A percentile compares a stretch with the other conserved stretches of the same genome.
Evolutionary conservation across 2,329 filamentous ascomycete genomes (phyloP).

Genomic region (Phialocephala subalpina): DNA sequence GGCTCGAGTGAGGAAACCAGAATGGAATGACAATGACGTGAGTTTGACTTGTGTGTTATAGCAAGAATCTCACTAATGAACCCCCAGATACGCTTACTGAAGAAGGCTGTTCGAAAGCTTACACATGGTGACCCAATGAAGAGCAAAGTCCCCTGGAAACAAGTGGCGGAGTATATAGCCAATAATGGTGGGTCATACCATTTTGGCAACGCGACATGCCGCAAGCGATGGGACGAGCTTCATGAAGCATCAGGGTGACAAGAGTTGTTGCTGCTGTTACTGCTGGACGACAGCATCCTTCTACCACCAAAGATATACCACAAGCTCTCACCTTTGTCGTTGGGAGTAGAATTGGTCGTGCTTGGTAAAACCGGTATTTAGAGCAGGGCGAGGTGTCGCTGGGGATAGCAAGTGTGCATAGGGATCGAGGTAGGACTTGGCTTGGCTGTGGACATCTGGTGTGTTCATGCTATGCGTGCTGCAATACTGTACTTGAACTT

Average conservation of each 20-base stretch:
- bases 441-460: neutral
- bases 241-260: constrained; percentile 17
- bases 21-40: constrained; percentile 71
- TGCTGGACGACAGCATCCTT: neutral
- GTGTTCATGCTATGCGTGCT: neutral
- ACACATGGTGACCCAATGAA: constrained; percentile 34
- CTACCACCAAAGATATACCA: neutral
- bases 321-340: neutral
- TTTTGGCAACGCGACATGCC: constrained; percentile 66
- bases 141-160: constrained; percentile 62
- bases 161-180: constrained; percentile 61
- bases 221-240: constrained; percentile 62
- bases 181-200: constrained; percentile 62
- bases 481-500: neutral
- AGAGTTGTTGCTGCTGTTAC: neutral
- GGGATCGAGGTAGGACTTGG: neutral
- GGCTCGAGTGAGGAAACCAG: constrained; percentile 69
- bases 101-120: constrained; percentile 51
- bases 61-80: constrained; percentile 11
- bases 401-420: neutral
- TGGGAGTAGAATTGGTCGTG: neutral
- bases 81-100: constrained; percentile 54
- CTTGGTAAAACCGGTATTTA: neutral
- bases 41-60: constrained; percentile 46
- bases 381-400: neutral